These are phyloP conservation scores for Leucocoprinus birnbaumii DNA, from an alignment of 768 basidiomycete species.

Conservation along the genomic window DNA sequence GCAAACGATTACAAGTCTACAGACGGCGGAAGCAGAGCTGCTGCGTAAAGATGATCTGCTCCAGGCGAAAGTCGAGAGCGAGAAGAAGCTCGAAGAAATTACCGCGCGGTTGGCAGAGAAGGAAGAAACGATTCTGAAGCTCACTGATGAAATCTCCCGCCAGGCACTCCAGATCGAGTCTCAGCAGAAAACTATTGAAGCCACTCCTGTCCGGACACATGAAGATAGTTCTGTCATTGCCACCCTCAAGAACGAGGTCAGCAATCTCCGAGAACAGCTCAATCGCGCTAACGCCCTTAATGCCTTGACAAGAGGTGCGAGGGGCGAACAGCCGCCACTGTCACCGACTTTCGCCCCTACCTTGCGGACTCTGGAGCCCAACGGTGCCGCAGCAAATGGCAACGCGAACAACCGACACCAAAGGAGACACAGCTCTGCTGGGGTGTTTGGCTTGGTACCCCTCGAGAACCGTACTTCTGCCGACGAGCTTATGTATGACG, in stretches of 20 bases:
- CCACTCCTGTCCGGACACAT: slow-evolving; percentile 58
- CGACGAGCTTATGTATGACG: slow-evolving; percentile 74
- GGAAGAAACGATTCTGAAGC: slow-evolving; percentile 77
- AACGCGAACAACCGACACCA: slow-evolving; percentile 53
- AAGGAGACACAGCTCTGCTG: slow-evolving; percentile 84
- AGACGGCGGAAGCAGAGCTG: slow-evolving; percentile 68
- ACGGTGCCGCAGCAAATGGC: slow-evolving; percentile 37
- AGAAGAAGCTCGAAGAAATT: slow-evolving; percentile 78
- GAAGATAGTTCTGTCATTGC: slow-evolving; percentile 88
- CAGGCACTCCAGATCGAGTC: slow-evolving; percentile 76
- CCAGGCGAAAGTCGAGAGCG: slow-evolving; percentile 71
- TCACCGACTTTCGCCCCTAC: slow-evolving; percentile 87
- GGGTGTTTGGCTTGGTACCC: slow-evolving; percentile 60
- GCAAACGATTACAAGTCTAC: slow-evolving; percentile 67
- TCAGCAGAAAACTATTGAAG: slow-evolving; percentile 69
- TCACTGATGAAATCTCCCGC: slow-evolving; percentile 73
- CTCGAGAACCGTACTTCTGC: slow-evolving; percentile 69
- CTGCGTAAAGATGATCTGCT: slow-evolving; percentile 73
- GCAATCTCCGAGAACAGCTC: slow-evolving; percentile 89
- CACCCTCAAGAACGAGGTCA: slow-evolving; percentile 90
- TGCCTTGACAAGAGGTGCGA: slow-evolving; percentile 71
- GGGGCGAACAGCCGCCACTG: slow-evolving; percentile 67
- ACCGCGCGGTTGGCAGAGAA: slow-evolving; percentile 72
- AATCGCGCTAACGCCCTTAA: slow-evolving; percentile 94
- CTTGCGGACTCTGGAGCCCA: slow-evolving; percentile 52